These are phyloP conservation scores for Reticulascus tulasneorum DNA, from an alignment of 2,329 filamentous ascomycete genomes.

Conservation along the genomic window DNA sequence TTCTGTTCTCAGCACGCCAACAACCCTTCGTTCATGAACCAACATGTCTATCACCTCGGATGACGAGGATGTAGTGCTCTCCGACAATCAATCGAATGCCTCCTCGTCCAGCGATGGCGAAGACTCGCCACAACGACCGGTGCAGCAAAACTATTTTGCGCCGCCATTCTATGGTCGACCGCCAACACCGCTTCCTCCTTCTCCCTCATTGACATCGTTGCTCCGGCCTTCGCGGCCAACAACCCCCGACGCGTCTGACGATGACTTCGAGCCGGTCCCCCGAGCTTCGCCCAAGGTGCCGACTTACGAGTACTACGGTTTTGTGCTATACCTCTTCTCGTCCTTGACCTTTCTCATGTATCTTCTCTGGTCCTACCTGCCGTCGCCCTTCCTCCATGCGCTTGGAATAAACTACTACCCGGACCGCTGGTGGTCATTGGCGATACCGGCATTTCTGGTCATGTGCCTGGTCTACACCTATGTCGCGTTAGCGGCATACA, in stretches of 20 bases:
- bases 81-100: slow-evolving; percentile 8
- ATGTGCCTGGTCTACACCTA: slow-evolving; percentile 90
- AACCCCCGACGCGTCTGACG: slow-evolving; percentile 87
- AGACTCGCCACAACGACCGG: slow-evolving; percentile 37
- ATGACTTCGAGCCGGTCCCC: slow-evolving; percentile 74
- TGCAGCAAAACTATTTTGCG: slow-evolving; percentile 54
- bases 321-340: slow-evolving; percentile 90
- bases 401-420: slow-evolving; percentile 96
- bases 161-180: slow-evolving; percentile 97
- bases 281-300: slow-evolving; percentile 88
- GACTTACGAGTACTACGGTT: slow-evolving; percentile 99
- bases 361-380: slow-evolving; percentile 82
- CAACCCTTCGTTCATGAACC: too few relatives aligned
- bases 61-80: slow-evolving; percentile 14
- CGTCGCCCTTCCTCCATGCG: slow-evolving; percentile 84
- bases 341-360: slow-evolving; percentile 73
- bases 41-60: slow-evolving; percentile 14
- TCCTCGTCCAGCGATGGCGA: slow-evolving; percentile 14
- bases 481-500: slow-evolving; percentile 85
- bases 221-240: slow-evolving; percentile 87
- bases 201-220: slow-evolving; percentile 86
- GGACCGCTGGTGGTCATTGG: slow-evolving; percentile 95
- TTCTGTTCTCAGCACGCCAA: too few relatives aligned
- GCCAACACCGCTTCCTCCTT: slow-evolving; percentile 90
- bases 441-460: slow-evolving; percentile 85